Conservation (phyloP, 225 moss, liverwort and hornwort genomes). For the Physcomitrium patens region DNA sequence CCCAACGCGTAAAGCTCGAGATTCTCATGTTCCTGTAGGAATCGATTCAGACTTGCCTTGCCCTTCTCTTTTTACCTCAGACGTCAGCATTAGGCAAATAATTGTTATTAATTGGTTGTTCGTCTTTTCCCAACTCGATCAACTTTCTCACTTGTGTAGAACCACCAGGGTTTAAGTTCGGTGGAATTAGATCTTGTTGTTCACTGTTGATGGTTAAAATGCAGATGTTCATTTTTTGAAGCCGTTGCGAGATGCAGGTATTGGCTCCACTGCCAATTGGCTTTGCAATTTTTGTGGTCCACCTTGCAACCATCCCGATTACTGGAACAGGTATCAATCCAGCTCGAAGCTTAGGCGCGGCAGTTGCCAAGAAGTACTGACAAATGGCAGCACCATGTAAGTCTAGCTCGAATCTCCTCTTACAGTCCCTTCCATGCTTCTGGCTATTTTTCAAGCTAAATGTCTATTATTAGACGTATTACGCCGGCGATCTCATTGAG, state of each 20-base stretch:
- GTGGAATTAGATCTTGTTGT: not conserved
- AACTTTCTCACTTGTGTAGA: too few relatives aligned
- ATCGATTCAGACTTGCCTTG: not conserved
- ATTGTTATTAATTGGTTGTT: not conserved
- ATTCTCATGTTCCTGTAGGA: conserved; percentile 58
- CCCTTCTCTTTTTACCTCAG: not conserved
- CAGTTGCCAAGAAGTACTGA: conserved; percentile 35
- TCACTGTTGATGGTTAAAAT: not conserved
- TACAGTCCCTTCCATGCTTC: not conserved
- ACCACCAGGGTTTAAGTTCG: not conserved
- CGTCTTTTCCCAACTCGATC: too few relatives aligned
- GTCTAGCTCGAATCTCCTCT: not conserved
- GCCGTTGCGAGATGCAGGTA: conserved; percentile 31
- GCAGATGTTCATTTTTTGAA: not conserved
- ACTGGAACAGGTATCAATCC: conserved; percentile 61
- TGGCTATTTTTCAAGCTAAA: too few relatives aligned
- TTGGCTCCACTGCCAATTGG: conserved; percentile 62
- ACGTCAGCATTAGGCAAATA: not conserved
- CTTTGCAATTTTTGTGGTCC: conserved; percentile 50
- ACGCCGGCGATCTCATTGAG: not conserved
- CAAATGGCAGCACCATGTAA: conserved; percentile 70
- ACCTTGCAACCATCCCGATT: conserved; percentile 54
- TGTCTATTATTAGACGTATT: not conserved
- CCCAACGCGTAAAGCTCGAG: conserved; percentile 44
- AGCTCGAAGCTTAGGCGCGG: conserved; percentile 49